Base-by-base conservation (phyloP, 1,284 basidiomycete species). In the Moesziomyces globuligerus region DNA sequence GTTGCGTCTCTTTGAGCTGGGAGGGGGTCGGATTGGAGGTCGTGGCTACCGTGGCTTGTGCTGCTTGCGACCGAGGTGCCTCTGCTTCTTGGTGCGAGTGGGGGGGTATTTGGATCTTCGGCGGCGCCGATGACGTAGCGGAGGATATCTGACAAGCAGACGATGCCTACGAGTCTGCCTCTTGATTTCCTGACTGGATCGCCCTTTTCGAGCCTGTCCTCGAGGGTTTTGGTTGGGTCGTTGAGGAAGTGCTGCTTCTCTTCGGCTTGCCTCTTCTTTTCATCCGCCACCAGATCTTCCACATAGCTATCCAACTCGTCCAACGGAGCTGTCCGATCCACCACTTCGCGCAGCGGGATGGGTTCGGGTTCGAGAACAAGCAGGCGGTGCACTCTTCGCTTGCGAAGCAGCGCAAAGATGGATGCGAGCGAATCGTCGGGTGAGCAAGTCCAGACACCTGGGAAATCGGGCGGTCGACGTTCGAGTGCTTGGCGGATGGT, bases 381-480 rank as follows among this genome's bases (percentile, higher is more conserved):
- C 44, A 98, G 84, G 44, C 96, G 89, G 83, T 99, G 96, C 7
- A 97, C 93, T 23, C 96, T 86, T 29, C 94, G 88, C 79, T 93
- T 93, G 83, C 93, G 92, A 81, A 98, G 91, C 21, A 97, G 88
- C 61, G 92, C 90, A 65, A 99, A 88, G 21, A 98, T 87, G 1
- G 92, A 94, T 1, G 91, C 92, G n/a, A 98, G 85, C 0, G 94
- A 94, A 81, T 98, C 95, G 7, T 90, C 88, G 1, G 93, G 92
- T 1, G 92, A 93, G 81, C 96, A 98, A 20, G 95, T 92, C 61
- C 97, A 93, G 3, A 98, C 94, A 15, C 96, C 96, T 8, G 92
- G 90, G 82, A 98, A 98, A 83, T 98, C 96, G 90, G 91, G 70
- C 3, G 80, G 70, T 7, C 96, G 89, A 77, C 95, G 90, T 69